A percentile compares a stretch with the other conserved stretches of the same genome.
Evolutionary conservation across 768 basidiomycete genomes (phyloP).

Genomic region (Macrolepiota dolichaula): DNA sequence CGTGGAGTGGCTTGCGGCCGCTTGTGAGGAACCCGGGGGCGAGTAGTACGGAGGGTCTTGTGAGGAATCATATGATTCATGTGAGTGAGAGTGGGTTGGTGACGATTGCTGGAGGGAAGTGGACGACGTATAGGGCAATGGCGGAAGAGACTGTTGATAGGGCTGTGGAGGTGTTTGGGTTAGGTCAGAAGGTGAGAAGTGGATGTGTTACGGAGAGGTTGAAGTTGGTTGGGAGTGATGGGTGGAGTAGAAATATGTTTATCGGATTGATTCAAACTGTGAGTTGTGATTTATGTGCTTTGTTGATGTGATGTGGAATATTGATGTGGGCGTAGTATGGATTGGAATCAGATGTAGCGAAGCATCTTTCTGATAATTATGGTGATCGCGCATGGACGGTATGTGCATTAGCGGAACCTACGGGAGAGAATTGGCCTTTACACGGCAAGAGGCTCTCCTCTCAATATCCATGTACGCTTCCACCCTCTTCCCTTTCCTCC

Average conservation of each 20-base stretch:
- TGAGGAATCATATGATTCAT: conserved; percentile 91
- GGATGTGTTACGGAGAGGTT: conserved; percentile 78
- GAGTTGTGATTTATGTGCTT: conserved; percentile 29
- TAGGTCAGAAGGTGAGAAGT: conserved; percentile 50
- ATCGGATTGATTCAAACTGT: conserved; percentile 86
- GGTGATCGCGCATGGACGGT: conserved; percentile 98
- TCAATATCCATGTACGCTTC: conserved; percentile 69
- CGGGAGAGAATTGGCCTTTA: conserved; percentile 80
- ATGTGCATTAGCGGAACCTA: conserved; percentile 73
- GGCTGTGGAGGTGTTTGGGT: conserved; percentile 74
- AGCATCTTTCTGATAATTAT: conserved; percentile 90
- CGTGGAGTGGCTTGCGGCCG: conserved; percentile 92
- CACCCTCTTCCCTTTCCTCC: not conserved
- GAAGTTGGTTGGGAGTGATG: conserved; percentile 87
- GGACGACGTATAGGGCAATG: conserved; percentile 98
- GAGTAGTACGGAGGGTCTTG: conserved; percentile 77
- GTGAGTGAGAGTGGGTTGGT: conserved; percentile 62
- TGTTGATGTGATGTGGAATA: not conserved
- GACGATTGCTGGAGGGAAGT: conserved; percentile 96
- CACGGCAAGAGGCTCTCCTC: conserved; percentile 72
- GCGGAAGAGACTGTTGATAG: conserved; percentile 91
- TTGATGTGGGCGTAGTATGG: conserved; percentile 60
- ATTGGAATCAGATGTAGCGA: conserved; percentile 86
- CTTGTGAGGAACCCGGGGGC: conserved; percentile 77
- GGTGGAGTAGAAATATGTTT: conserved; percentile 96